Evolutionary conservation across 2,329 filamentous ascomycete genomes (phyloP), one percentile per base, ranked within the genome.

Genomic region (Helotiales sp.): DNA sequence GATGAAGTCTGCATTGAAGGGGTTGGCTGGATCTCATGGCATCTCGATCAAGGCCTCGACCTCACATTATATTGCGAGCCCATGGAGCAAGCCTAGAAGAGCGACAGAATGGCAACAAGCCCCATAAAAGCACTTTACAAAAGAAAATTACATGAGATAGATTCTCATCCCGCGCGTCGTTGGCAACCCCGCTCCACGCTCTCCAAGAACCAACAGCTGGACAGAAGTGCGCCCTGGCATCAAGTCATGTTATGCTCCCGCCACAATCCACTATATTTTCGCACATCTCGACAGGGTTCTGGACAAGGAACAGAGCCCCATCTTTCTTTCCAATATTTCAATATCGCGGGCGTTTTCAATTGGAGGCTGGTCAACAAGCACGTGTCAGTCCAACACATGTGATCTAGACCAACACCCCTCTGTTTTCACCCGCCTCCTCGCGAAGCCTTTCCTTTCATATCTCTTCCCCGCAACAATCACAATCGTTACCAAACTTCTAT

Each of bases 81-180:
- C 57, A 17, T 54, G 45, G 22, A 52, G 52, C 47, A 22, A 52
- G 22, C 57, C 22, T 24, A 40, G 7, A 43, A 43, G 32, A 28
- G n/a, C n/a, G n/a, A n/a, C n/a, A n/a, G 49, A 65, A 40, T 67
- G 55, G 61, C 22, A 65, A 11, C 37, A 61, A n/a, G 40, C 47
- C 57, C 68, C 69, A 69, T 65, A 67, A 68, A 70, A 67, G 20
- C 65, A 67, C 68, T 66, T 59, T 68, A 69, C 32, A 70, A 47
- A 49, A 54, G 63, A 57, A 66, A 63, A 24, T 65, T 52, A 67
- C 62, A 59, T 64, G 54, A 63, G 54, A 30, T 15, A 40, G 15
- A n/a, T 43, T 45, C 34, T 28, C 50, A 45, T 47, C 50, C 20
- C 61, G 24, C 61, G 40, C 28, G 26, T 50, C 2, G 34, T 50